These are phyloP conservation scores for Euptelea pleiosperma DNA, from an alignment of 164 flowering plant species.

Conservation along the genomic window DNA sequence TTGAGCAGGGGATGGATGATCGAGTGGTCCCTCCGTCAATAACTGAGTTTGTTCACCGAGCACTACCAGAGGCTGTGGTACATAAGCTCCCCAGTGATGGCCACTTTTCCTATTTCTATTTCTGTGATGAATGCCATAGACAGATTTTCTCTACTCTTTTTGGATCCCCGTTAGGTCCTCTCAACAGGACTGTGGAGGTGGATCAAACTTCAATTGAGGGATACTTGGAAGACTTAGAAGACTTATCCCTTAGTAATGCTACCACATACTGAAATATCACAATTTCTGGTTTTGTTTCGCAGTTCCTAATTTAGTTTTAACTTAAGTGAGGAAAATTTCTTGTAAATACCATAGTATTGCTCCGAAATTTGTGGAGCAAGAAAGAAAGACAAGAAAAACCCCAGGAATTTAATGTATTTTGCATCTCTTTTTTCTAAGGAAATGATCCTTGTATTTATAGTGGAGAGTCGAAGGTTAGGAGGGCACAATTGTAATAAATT, in stretches of 20 bases:
- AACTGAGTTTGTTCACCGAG: constrained; percentile 58
- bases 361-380: constrained; percentile 12
- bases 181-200: constrained; percentile 16
- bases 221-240: constrained; percentile 12
- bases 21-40: constrained; percentile 61
- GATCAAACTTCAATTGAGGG: constrained; percentile 16
- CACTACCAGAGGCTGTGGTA: constrained; percentile 55
- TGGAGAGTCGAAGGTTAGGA: too few relatives aligned
- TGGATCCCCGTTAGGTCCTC: constrained; percentile 67
- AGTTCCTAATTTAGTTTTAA: constrained; percentile 1
- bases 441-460: too few relatives aligned
- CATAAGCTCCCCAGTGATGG: constrained; percentile 81
- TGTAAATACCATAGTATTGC: constrained; percentile 17
- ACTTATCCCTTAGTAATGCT: constrained; percentile 2
- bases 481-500: too few relatives aligned
- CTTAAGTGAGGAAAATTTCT: constrained; percentile 3
- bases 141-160: constrained; percentile 67
- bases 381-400: too few relatives aligned
- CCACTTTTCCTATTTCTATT: constrained; percentile 77
- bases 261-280: constrained; percentile 4
- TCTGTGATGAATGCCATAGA: constrained; percentile 84
- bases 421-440: too few relatives aligned
- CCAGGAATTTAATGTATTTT: too few relatives aligned
- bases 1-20: constrained; percentile 84
- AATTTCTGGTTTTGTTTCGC: too few relatives aligned